Evolutionary conservation across 192 early-diverging fungal species (phyloP), one percentile per base, ranked within the genome.

Genomic region (Hyaloraphidium curvatum): DNA sequence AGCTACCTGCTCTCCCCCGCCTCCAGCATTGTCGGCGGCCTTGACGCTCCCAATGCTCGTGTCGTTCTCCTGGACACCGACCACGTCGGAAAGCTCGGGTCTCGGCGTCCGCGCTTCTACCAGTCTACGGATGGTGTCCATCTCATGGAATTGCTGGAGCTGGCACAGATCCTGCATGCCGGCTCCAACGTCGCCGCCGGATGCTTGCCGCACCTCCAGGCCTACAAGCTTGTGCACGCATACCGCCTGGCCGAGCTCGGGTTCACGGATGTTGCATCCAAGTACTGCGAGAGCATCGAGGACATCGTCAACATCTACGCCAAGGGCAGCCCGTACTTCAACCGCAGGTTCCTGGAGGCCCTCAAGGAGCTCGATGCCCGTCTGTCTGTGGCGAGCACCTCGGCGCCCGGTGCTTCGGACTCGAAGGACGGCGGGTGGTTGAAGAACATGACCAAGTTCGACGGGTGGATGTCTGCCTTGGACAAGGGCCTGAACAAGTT

Each of bases 131-230:
- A 63, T 21, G 73, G 82, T 7, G 58, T 93, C 1, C 80, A 77
- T 52, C 59, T 80, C 43, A 89, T 83, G 0, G 92, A 97, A 66
- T 63, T 93, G 7, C 88, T 79, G 58, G 89, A 92, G 59, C 79
- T 81, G 62, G 72, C 77, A 9, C 67, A 73, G 31, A 77, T 78
- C 11, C 60, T 77, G 19, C 39, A 63, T 61, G 23, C 53, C 67
- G 2, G 55, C 57, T 37, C 62, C 66, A 68, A 66, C 22, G 25
- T 59, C 22, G 62, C 74, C 17, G 71, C 74, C 16, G 59, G 64
- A 11, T 11, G 17, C 19, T 50, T 98, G n/a, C 85, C 87, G n/a
- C 83, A 84, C 56, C 62, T 98, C 39, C 90, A 94, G 58, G 76
- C 77, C 0, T 90, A 89, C 76, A 95, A 95, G 59, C 67, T 98